Conservation (phyloP, 495 filamentous ascomycete genomes). For the Neurospora sp. region DNA sequence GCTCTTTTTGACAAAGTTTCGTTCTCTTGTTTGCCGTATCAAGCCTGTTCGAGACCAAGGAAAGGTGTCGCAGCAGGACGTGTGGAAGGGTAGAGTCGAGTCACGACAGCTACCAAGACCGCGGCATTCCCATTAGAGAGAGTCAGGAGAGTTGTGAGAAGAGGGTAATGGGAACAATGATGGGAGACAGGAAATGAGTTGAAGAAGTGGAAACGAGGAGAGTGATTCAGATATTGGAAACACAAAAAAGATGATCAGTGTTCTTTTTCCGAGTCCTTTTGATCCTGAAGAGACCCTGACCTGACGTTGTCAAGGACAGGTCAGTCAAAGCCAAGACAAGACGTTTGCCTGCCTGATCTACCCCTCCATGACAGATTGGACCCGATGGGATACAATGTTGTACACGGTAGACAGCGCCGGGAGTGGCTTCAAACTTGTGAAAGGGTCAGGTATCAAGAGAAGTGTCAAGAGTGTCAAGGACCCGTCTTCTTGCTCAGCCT, state of each 20-base stretch:
- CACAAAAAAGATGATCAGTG: background rate
- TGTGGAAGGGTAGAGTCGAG: background rate
- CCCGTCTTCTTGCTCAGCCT: background rate
- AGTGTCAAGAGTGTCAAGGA: background rate
- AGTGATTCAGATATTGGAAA: background rate
- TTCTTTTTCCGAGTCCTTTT: background rate
- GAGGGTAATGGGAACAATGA: background rate
- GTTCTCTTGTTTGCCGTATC: background rate
- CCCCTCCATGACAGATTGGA: background rate
- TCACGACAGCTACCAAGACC: background rate
- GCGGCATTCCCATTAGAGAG: background rate
- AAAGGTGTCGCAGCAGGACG: background rate
- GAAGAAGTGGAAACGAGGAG: background rate
- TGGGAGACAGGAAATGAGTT: background rate
- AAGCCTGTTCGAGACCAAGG: background rate
- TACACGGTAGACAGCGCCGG: background rate
- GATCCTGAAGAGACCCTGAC: background rate
- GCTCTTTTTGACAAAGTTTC: background rate
- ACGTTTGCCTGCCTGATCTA: background rate
- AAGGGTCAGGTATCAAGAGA: background rate
- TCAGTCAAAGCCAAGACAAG: background rate
- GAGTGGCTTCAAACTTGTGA: background rate
- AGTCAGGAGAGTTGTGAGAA: background rate
- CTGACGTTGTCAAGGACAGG: background rate
- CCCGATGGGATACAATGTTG: background rate